Evolutionary conservation across 1,139 yeast species (phyloP), one percentile per base, ranked within the genome.

Genomic region (Zygosaccharomyces sapae): DNA sequence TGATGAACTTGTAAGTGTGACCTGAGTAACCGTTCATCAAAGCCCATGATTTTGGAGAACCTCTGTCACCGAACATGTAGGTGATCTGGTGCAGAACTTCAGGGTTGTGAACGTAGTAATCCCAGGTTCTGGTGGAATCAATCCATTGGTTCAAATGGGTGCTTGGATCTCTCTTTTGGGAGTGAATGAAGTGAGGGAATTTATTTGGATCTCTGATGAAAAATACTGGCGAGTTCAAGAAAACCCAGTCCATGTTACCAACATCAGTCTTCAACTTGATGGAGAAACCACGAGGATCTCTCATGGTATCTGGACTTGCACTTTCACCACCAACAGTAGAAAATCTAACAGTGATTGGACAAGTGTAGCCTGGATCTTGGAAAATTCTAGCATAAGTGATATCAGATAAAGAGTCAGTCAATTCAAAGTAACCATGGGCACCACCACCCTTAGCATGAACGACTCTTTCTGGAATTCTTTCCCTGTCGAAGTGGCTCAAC

Each of bases 391-490:
- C 83, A 53, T 74, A 72, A 59, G 86, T 79, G 51, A 87, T 63
- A 66, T 87, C 95, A 41, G 84, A 72, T 62, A 87, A 78, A 57
- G 86, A 92, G 64, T 87, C 90, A 31, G 95, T 86, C 54, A 82
- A 83, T 68, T 83, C 92, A 60, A 86, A 86, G 52, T 71, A 76
- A 61, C 94, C 92, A 63, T 75, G 82, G 43, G 94, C 94, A 58
- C 95, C 95, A 38, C 88, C 85, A 55, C 95, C 95, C 69, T 86
- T 86, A 52, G 95, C 95, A 65, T 86, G 95, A 43, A 86, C 95
- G 47, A 86, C 94, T 68, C 95, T 79, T 71, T 86, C 95, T 34
- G 95, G 95, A 52, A 86, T 81, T 67, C 95, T 77, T 71, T 87
- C 95, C 61, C 95, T 79, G 71, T 85, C 92, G 61, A 86, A 86